Conservation (phyloP, 2,329 filamentous ascomycete species). For the Sarocladium oryzae region DNA sequence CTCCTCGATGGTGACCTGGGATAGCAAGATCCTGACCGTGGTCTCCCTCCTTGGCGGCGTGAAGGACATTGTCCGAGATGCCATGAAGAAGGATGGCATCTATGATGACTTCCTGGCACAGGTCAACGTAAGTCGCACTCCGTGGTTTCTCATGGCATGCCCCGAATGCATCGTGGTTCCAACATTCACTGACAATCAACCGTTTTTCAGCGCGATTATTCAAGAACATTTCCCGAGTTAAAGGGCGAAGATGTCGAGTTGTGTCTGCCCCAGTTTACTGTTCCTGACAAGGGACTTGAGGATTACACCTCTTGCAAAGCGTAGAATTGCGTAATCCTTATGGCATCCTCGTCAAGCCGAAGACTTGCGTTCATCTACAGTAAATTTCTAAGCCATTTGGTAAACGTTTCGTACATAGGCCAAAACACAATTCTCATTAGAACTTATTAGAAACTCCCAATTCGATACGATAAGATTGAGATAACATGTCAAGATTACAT, state of each 20-base stretch:
- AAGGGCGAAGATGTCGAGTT: conserved; percentile 24
- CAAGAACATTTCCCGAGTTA: conserved; percentile 20
- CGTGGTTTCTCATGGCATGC: background rate
- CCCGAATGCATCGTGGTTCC: too few relatives aligned
- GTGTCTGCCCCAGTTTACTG: conserved; percentile 19
- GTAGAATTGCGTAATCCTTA: too few relatives aligned
- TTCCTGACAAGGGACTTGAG: conserved; percentile 19
- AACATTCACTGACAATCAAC: too few relatives aligned
- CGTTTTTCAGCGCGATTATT: conserved; percentile 24
- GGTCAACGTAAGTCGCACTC: conserved; percentile 17
- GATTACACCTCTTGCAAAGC: conserved; percentile 18
- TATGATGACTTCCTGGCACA: conserved; percentile 30
- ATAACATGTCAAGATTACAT: too few relatives aligned
- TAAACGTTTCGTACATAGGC: too few relatives aligned
- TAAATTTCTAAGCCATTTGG: too few relatives aligned
- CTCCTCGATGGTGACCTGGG: conserved; percentile 35
- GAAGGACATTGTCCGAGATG: conserved; percentile 28
- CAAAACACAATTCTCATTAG: too few relatives aligned
- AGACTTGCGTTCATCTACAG: too few relatives aligned
- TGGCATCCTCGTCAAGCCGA: too few relatives aligned
- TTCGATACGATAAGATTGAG: too few relatives aligned
- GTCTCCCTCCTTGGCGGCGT: conserved; percentile 32
- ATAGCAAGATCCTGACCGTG: conserved; percentile 36
- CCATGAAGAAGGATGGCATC: conserved; percentile 29
- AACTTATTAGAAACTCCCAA: too few relatives aligned